Conservation (phyloP, 2,329 filamentous ascomycete genomes). For the Epichloe sylvatica region DNA sequence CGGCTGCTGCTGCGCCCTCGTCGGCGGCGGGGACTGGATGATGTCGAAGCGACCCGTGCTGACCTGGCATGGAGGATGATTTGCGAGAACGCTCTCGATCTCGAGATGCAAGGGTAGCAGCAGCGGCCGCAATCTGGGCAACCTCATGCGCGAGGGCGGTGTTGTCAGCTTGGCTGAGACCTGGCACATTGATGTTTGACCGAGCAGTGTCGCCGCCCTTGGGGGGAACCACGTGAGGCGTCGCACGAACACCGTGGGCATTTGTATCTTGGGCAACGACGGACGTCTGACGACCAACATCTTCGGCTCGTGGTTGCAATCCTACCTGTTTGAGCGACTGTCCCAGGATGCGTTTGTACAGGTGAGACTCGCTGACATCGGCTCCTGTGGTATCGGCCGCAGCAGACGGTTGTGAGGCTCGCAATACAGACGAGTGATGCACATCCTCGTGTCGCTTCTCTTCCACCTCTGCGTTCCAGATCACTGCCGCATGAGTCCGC, state of each 20-base stretch:
- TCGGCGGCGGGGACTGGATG: slow-evolving; percentile 20
- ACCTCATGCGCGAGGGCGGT: slow-evolving; percentile 70
- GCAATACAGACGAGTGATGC: slow-evolving; percentile 19
- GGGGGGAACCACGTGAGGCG: slow-evolving; percentile 69
- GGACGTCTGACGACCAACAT: slow-evolving; percentile 27
- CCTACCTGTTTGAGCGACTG: slow-evolving; percentile 81
- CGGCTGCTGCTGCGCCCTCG: slow-evolving; percentile 16
- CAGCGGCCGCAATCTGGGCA: slow-evolving; percentile 85
- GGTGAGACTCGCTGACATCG: slow-evolving; percentile 72
- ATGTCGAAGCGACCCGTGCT: slow-evolving; percentile 11
- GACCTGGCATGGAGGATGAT: slow-evolving; percentile 18
- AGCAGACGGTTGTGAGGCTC: slow-evolving; percentile 23
- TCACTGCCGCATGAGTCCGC: slow-evolving; percentile 87
- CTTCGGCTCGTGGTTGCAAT: slow-evolving; percentile 40
- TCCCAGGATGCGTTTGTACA: slow-evolving; percentile 87
- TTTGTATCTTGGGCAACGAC: slow-evolving; percentile 17
- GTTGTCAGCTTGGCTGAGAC: slow-evolving; percentile 72
- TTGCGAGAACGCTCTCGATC: slow-evolving; percentile 38
- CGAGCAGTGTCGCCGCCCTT: slow-evolving; percentile 37
- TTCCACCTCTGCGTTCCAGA: slow-evolving; percentile 79
- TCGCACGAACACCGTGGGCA: slow-evolving; percentile 32
- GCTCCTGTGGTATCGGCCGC: slow-evolving; percentile 35
- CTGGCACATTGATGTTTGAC: slow-evolving; percentile 43
- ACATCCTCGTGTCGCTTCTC: slow-evolving; percentile 56
- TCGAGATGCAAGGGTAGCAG: slow-evolving; percentile 71